phyloP scores from a whole-genome alignment of 345 rosid genomes.

The Nephelium lappaceum region DNA sequence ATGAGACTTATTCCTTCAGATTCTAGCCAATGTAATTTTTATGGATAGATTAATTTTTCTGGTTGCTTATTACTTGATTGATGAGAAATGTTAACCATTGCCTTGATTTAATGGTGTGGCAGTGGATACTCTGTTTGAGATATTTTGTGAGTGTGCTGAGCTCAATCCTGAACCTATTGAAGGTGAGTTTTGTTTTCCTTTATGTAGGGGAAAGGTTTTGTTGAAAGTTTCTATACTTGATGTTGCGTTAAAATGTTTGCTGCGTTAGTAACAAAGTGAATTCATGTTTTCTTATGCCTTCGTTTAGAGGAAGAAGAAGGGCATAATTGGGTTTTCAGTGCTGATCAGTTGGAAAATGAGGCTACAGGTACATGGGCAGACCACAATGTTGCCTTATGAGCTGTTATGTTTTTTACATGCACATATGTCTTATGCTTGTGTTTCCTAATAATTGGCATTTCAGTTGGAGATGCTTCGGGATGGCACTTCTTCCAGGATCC shows the following conservation, averaged over 20 bases:
- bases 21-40: slow-evolving; percentile 59
- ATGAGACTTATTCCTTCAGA: slow-evolving; percentile 97
- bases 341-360: slow-evolving; percentile 64
- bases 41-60: background rate
- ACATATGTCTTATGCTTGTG: background rate
- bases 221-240: background rate
- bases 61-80: background rate
- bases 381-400: background rate
- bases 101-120: slow-evolving; percentile 22
- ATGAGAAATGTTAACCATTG: background rate
- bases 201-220: background rate
- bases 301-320: slow-evolving; percentile 47
- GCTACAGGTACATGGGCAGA: slow-evolving; percentile 43
- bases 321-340: slow-evolving; percentile 80
- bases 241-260: background rate
- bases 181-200: slow-evolving; percentile 43
- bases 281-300: background rate
- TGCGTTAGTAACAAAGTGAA: background rate
- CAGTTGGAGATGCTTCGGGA: slow-evolving; percentile 57
- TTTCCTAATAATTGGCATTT: slow-evolving; percentile 13
- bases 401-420: background rate
- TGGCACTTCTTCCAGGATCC: slow-evolving; percentile 54
- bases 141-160: slow-evolving; percentile 91
- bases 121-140: slow-evolving; percentile 89
- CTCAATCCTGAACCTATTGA: slow-evolving; percentile 88